Evolutionary conservation across 176 grass and related monocot genomes (phyloP).

Genomic region (Eremochloa ophiuroides): DNA sequence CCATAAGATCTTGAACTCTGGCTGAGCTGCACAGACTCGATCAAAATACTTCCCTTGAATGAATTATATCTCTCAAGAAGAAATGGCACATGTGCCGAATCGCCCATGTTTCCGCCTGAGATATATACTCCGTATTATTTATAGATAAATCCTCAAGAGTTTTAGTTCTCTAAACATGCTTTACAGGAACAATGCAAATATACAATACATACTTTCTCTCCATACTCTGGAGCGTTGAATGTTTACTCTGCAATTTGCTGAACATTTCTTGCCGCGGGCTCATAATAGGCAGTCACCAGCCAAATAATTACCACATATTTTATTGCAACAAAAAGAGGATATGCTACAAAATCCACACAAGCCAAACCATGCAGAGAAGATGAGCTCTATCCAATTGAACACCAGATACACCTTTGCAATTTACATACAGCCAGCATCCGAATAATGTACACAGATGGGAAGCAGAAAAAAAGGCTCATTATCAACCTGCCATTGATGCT

Average conservation of each 20-base stretch:
- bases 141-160: neutral
- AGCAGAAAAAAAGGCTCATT: neutral
- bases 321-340: slow-evolving; percentile 14
- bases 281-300: neutral
- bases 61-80: too few species aligned
- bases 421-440: neutral
- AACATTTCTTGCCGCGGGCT: neutral
- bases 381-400: neutral
- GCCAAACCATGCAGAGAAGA: slow-evolving; percentile 8
- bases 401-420: neutral
- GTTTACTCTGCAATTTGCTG: slow-evolving; percentile 5
- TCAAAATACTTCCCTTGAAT: too few species aligned
- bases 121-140: neutral
- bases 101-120: neutral
- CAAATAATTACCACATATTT: neutral
- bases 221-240: neutral
- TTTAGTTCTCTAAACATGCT: neutral
- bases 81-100: too few species aligned
- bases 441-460: neutral
- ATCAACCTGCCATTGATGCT: slow-evolving; percentile 34
- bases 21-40: too few species aligned
- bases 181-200: neutral
- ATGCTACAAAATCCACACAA: slow-evolving; percentile 14
- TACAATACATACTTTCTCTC: neutral
- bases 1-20: too few species aligned